Conservation (phyloP, 2,329 filamentous ascomycete species). For the Neoscytalidium dimidiatum region DNA sequence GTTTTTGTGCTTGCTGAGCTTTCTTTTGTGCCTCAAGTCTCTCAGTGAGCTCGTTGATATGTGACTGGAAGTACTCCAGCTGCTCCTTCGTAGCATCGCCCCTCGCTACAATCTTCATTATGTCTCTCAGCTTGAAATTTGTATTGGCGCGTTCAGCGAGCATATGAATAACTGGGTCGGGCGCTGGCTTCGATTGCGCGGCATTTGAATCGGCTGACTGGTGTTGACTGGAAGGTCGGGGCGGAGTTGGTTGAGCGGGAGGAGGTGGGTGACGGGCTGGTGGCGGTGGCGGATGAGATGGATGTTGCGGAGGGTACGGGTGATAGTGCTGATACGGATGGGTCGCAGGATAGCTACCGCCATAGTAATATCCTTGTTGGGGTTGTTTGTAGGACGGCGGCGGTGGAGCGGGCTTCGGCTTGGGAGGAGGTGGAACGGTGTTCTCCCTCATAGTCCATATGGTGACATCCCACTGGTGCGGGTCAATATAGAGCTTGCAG, state of each 20-base stretch:
- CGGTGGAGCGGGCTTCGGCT: constrained; percentile 25
- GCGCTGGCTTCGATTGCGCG: constrained; percentile 38
- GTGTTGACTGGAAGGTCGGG: constrained; percentile 14
- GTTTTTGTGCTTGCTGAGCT: constrained; percentile 3
- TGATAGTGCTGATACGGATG: constrained; percentile 23
- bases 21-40: constrained; percentile 45
- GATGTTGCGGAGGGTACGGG: constrained; percentile 28
- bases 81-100: constrained; percentile 72
- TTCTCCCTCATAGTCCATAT: constrained; percentile 72
- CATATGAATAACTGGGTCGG: constrained; percentile 80
- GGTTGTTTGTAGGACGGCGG: constrained; percentile 30
- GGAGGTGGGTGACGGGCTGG: constrained; percentile 22
- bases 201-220: background rate
- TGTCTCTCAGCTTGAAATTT: constrained; percentile 70
- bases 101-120: constrained; percentile 82
- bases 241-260: constrained; percentile 22
- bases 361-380: constrained; percentile 2
- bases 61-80: constrained; percentile 73
- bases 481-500: constrained; percentile 75
- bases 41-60: constrained; percentile 77
- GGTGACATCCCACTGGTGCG: constrained; percentile 75
- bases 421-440: constrained; percentile 47
- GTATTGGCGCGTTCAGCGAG: constrained; percentile 74
- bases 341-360: constrained; percentile 2
- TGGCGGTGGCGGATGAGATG: constrained; percentile 26